Evolutionary conservation across 2,329 filamentous ascomycete genomes (phyloP).

Genomic region (Aspergillus sp.): DNA sequence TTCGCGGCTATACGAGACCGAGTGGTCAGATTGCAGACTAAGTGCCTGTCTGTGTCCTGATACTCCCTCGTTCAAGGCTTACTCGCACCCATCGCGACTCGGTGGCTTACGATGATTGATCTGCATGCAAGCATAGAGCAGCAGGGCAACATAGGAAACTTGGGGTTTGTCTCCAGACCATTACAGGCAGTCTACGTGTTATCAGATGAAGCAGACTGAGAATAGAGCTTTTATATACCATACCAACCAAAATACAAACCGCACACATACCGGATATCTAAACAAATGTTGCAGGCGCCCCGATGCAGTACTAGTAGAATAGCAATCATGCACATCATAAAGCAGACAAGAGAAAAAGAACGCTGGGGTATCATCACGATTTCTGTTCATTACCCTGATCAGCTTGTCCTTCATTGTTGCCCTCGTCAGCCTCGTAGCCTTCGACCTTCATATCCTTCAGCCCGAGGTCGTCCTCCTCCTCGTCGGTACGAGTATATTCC

Average conservation of each 20-base stretch:
- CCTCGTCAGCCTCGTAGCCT: slow-evolving; percentile 58
- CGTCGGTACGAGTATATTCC: slow-evolving; percentile 76
- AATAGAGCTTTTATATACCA: background rate
- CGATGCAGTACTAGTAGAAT: slow-evolving; percentile 4
- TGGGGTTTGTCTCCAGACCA: too few species aligned
- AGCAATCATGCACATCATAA: slow-evolving; percentile 15
- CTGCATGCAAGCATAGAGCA: too few species aligned
- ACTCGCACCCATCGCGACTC: too few species aligned
- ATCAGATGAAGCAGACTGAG: too few species aligned
- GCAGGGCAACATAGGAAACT: too few species aligned
- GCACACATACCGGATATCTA: slow-evolving; percentile 3
- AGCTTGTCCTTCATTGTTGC: slow-evolving; percentile 9
- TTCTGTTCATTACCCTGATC: slow-evolving; percentile 14
- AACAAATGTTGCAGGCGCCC: slow-evolving; percentile 4
- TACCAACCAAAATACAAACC: slow-evolving; percentile 1
- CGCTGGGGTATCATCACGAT: slow-evolving; percentile 16
- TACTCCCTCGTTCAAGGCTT: too few species aligned
- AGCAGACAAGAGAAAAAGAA: slow-evolving; percentile 9
- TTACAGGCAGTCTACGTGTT: too few species aligned
- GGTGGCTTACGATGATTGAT: too few species aligned
- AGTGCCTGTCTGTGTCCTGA: too few species aligned
- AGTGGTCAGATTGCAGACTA: too few species aligned
- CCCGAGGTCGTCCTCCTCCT: slow-evolving; percentile 90
- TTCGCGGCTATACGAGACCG: too few species aligned
- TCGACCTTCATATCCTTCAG: slow-evolving; percentile 89